Evolutionary conservation across 2,329 filamentous ascomycete genomes (phyloP).

Genomic region (Exophiala mesophila): DNA sequence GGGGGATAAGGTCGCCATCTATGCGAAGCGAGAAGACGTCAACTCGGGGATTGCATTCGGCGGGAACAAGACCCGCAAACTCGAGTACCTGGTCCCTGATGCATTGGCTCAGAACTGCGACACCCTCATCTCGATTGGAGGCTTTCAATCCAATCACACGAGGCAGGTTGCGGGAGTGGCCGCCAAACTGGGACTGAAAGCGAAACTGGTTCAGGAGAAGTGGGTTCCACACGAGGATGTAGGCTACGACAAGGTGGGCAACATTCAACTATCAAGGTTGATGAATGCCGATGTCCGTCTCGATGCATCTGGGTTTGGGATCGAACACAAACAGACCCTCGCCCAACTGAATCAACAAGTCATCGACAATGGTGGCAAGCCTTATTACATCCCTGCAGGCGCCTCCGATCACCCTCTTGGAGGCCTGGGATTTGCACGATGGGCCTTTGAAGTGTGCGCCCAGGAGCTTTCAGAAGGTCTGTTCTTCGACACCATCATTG

Average conservation of each 20-base stretch:
- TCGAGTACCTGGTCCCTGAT: slow-evolving; percentile 66
- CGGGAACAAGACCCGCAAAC: slow-evolving; percentile 65
- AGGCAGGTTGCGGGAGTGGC: slow-evolving; percentile 62
- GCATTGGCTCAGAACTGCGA: slow-evolving; percentile 53
- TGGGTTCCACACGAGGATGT: slow-evolving; percentile 61
- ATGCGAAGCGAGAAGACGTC: slow-evolving; percentile 68
- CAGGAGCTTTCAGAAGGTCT: slow-evolving; percentile 59
- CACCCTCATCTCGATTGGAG: slow-evolving; percentile 63
- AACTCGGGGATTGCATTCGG: slow-evolving; percentile 64
- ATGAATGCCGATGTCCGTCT: slow-evolving; percentile 63
- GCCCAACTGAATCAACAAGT: slow-evolving; percentile 52
- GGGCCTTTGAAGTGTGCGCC: slow-evolving; percentile 62
- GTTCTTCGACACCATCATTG: slow-evolving; percentile 64
- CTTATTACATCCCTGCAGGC: slow-evolving; percentile 68
- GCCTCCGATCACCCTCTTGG: slow-evolving; percentile 67
- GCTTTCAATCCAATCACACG: slow-evolving; percentile 67
- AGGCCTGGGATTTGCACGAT: slow-evolving; percentile 65
- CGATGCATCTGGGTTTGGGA: slow-evolving; percentile 59
- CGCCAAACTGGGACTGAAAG: slow-evolving; percentile 51
- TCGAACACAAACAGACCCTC: slow-evolving; percentile 62
- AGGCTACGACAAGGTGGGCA: slow-evolving; percentile 61
- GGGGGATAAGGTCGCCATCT: slow-evolving; percentile 57
- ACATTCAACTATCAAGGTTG: slow-evolving; percentile 64
- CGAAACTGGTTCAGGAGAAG: slow-evolving; percentile 57
- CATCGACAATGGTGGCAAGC: slow-evolving; percentile 50